Evolutionary conservation across 768 basidiomycete genomes (phyloP), one percentile per base, ranked within the genome.

Genomic region (Lentinus brumalis): DNA sequence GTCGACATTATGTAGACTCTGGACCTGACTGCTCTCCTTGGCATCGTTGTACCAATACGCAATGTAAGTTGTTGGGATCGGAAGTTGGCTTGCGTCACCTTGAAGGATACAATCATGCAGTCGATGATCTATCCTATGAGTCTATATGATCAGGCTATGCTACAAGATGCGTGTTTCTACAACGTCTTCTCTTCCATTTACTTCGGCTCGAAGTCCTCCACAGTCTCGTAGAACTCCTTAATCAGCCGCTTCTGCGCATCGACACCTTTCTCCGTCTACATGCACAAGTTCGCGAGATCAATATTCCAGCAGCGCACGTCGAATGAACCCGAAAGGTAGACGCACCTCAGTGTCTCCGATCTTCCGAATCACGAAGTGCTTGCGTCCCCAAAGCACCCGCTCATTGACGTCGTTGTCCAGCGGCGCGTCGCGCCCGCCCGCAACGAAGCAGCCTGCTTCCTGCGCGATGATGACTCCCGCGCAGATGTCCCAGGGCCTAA

Each of bases 381-480:
- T 94, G 65, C 93, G 81, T 14, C 92, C 91, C 3, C 81, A 83
- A 44, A 94, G 77, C 26, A 94, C 79, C 21, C 84, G 86, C 59
- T 89, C 85, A 3, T 85, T 86, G 12, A 89, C 83, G 44, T 85
- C 82, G 45, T 77, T 76, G 61, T 77, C 71, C 18, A 75, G 72
- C 16, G 72, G 71, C 5, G 65, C 53, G 9, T 73, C 75, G 53
- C 88, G 81, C 51, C 86, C 87, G 38, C 92, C 94, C 16, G 89
- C 88, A 32, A 92, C 86, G 11, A 88, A 76, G 14, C 89, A 85
- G 5, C 96, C 96, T 0, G 96, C 91, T 72, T 96, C 96, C 62
- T 92, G 83, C 0, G 92, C 89, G 61, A 98, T 96, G 66, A 96
- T 87, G 12, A 92, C 86, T 0, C 95, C 96, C 3, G 96, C 86